Evolutionary conservation across 345 rosid genomes (phyloP).

Genomic region (Citrus trifoliata): DNA sequence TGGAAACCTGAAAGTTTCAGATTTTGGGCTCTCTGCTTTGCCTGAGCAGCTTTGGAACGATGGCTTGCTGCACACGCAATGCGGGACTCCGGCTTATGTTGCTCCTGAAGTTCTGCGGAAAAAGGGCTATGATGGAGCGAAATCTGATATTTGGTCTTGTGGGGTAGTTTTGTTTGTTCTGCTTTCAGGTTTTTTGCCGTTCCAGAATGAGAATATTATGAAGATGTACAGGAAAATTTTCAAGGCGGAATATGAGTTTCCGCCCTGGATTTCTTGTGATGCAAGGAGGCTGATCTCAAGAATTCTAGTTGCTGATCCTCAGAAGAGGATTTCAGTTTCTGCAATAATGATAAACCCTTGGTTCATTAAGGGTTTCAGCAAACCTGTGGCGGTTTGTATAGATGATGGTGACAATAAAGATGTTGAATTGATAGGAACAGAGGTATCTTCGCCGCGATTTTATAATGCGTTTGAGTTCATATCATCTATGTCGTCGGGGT

Average conservation of each 20-base stretch:
- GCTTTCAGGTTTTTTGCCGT: slow-evolving; percentile 41
- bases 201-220: slow-evolving; percentile 40
- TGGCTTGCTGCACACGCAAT: slow-evolving; percentile 46
- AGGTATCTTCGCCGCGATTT: slow-evolving; percentile 13
- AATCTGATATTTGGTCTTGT: slow-evolving; percentile 56
- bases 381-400: slow-evolving; percentile 2
- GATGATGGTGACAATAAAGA: slow-evolving; percentile 15
- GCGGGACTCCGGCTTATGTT: slow-evolving; percentile 42
- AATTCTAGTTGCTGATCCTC: slow-evolving; percentile 50
- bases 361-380: slow-evolving; percentile 25
- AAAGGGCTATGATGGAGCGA: slow-evolving; percentile 48
- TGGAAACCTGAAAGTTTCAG: slow-evolving; percentile 44
- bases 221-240: slow-evolving; percentile 41
- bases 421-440: slow-evolving; percentile 19
- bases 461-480: slow-evolving; percentile 55
- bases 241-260: slow-evolving; percentile 39
- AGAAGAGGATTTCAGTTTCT: slow-evolving; percentile 38
- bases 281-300: slow-evolving; percentile 36
- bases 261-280: slow-evolving; percentile 36
- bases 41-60: slow-evolving; percentile 28
- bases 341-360: slow-evolving; percentile 39
- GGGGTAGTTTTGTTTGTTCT: slow-evolving; percentile 51
- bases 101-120: slow-evolving; percentile 50
- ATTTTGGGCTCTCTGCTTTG: slow-evolving; percentile 51
- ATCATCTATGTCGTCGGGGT: slow-evolving; percentile 45